Evolutionary conservation across 192 early-diverging fungal genomes (phyloP).

Genomic region (Kickxella alabastrina): DNA sequence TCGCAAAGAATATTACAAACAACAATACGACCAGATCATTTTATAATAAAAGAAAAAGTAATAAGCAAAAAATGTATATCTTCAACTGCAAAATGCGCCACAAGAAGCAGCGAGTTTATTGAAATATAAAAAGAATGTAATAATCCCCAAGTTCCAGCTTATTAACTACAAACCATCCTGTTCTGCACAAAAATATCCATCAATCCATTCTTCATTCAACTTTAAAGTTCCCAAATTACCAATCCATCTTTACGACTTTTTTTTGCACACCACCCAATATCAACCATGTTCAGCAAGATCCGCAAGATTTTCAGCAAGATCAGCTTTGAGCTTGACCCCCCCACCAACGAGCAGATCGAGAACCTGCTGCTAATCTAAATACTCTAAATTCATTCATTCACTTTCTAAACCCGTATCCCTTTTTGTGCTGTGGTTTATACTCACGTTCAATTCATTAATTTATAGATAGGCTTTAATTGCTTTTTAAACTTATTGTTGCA

Average conservation of each 20-base stretch:
- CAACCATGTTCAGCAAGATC: constrained; percentile 24
- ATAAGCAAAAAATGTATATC: neutral
- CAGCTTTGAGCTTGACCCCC: constrained; percentile 10
- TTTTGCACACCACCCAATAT: neutral
- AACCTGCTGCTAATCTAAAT: constrained; percentile 19
- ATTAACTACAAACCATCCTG: too few relatives aligned
- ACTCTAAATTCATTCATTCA: too few relatives aligned
- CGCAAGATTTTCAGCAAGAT: constrained; percentile 15
- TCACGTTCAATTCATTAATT: too few relatives aligned
- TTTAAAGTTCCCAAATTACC: too few relatives aligned
- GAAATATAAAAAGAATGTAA: neutral
- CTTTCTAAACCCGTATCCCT: too few relatives aligned
- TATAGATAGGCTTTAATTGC: too few relatives aligned
- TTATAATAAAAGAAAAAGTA: too few relatives aligned
- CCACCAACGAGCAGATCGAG: constrained; percentile 22
- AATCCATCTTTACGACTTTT: neutral
- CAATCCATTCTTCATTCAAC: neutral
- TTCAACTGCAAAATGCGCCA: neutral
- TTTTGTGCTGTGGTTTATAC: neutral
- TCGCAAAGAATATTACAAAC: too few relatives aligned
- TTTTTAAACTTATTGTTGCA: too few relatives aligned
- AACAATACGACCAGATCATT: too few relatives aligned
- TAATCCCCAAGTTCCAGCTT: neutral
- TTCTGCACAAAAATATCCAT: neutral
- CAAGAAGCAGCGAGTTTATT: neutral